Evolutionary conservation across 2,329 filamentous ascomycete genomes (phyloP).

Genomic region (Thelonectria discophora): DNA sequence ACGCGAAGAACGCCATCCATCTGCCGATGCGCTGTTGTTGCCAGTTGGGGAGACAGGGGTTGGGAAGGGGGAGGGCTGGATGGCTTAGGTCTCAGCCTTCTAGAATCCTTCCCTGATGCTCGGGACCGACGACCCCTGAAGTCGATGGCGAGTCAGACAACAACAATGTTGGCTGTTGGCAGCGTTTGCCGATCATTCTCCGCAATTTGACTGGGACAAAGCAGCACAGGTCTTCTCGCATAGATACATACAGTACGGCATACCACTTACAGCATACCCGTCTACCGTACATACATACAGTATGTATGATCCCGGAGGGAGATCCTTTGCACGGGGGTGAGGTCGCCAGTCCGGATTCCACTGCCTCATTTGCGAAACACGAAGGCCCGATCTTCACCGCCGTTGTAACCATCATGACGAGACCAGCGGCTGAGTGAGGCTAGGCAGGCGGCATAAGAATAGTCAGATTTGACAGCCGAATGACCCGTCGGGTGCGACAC

Average conservation of each 20-base stretch:
- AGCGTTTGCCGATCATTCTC: slow-evolving; percentile 31
- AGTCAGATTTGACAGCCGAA: slow-evolving; percentile 15
- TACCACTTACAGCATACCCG: neutral
- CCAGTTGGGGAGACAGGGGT: neutral
- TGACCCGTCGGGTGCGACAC: slow-evolving; percentile 5
- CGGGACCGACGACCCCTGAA: slow-evolving; percentile 31
- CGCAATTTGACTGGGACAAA: slow-evolving; percentile 23
- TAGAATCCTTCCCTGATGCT: slow-evolving; percentile 39
- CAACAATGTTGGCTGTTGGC: slow-evolving; percentile 18
- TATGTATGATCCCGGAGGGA: slow-evolving; percentile 13
- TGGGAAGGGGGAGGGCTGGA: slow-evolving; percentile 9
- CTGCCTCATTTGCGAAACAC: slow-evolving; percentile 20
- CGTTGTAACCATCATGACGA: slow-evolving; percentile 3
- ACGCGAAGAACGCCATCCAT: slow-evolving; percentile 14
- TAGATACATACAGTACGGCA: neutral
- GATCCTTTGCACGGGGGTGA: slow-evolving; percentile 19
- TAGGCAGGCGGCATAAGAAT: slow-evolving; percentile 11
- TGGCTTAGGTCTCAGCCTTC: slow-evolving; percentile 36
- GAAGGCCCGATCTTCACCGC: slow-evolving; percentile 13
- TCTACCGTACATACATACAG: neutral
- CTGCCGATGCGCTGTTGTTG: slow-evolving; percentile 9
- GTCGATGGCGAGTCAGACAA: slow-evolving; percentile 27
- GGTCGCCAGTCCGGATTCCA: slow-evolving; percentile 17
- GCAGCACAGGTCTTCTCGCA: slow-evolving; percentile 6
- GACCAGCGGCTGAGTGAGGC: slow-evolving; percentile 7